Evolutionary conservation across 768 basidiomycete genomes (phyloP).

Genomic region (Leccinum broughii): DNA sequence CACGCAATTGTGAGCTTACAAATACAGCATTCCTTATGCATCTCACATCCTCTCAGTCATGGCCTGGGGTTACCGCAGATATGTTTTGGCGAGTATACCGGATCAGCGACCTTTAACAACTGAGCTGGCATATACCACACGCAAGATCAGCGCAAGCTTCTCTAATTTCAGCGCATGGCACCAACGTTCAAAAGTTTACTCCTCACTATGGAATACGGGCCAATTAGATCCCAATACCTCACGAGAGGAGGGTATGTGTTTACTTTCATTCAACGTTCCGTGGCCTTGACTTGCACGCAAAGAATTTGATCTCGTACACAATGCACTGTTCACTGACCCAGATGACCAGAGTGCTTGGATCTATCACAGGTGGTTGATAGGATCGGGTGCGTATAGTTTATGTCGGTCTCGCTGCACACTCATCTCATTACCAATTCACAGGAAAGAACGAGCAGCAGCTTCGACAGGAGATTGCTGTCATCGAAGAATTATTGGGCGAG

Average conservation of each 20-base stretch:
- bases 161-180: conserved; percentile 99
- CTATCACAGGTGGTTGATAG: conserved; percentile 97
- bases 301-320: conserved; percentile 93
- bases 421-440: conserved; percentile 29
- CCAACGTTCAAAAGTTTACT: conserved; percentile 83
- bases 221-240: conserved; percentile 52
- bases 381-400: conserved; percentile 53
- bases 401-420: background rate
- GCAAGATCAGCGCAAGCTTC: conserved; percentile 91
- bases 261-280: background rate
- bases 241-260: conserved; percentile 64
- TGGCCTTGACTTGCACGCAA: background rate
- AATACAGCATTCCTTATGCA: background rate
- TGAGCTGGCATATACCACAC: conserved; percentile 85
- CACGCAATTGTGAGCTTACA: conserved; percentile 79
- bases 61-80: conserved; percentile 93
- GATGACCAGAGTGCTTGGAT: conserved; percentile 97
- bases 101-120: conserved; percentile 50
- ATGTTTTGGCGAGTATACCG: conserved; percentile 74
- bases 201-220: conserved; percentile 62
- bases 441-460: conserved; percentile 62
- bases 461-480: conserved; percentile 71
- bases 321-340: conserved; percentile 96
- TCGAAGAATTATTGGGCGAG: conserved; percentile 81
- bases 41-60: conserved; percentile 59